Percentiles rank a stretch among this genome's conserved stretches.
phyloP scores from a whole-genome alignment of 1,284 basidiomycete genomes.

The Lignosus rhinocerotis region DNA sequence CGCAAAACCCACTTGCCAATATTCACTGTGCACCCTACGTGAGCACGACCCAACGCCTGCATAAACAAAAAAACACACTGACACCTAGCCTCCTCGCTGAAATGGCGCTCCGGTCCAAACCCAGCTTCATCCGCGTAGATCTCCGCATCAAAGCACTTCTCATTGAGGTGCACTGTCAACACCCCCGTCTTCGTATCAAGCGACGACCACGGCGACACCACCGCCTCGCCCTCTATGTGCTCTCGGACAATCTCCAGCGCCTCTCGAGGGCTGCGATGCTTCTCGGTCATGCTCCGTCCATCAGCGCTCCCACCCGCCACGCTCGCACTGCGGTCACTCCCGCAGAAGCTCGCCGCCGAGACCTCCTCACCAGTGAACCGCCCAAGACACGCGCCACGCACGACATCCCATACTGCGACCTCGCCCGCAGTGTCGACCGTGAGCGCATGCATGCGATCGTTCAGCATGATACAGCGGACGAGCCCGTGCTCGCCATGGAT shows the following conservation, averaged over 20 bases:
- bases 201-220: conserved; percentile 82
- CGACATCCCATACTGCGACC: conserved; percentile 92
- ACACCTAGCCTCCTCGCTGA: conserved; percentile 82
- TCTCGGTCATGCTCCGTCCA: conserved; percentile 27
- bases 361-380: conserved; percentile 69
- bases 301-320: conserved; percentile 32
- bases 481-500: conserved; percentile 84
- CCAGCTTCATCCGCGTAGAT: conserved; percentile 92
- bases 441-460: conserved; percentile 78
- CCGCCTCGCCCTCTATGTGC: conserved; percentile 90
- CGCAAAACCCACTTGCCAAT: conserved; percentile 79
- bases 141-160: conserved; percentile 91
- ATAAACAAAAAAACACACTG: conserved; percentile 34
- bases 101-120: conserved; percentile 53
- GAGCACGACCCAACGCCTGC: neutral
- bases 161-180: conserved; percentile 85
- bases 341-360: conserved; percentile 43
- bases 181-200: conserved; percentile 91
- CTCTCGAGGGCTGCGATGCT: conserved; percentile 70
- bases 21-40: conserved; percentile 54
- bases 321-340: conserved; percentile 30
- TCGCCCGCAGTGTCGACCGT: conserved; percentile 80
- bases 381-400: conserved; percentile 79
- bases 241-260: conserved; percentile 86
- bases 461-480: conserved; percentile 81